phyloP scores from a whole-genome alignment of 495 filamentous ascomycete species.

The Amphirosellinia nigrospora region DNA sequence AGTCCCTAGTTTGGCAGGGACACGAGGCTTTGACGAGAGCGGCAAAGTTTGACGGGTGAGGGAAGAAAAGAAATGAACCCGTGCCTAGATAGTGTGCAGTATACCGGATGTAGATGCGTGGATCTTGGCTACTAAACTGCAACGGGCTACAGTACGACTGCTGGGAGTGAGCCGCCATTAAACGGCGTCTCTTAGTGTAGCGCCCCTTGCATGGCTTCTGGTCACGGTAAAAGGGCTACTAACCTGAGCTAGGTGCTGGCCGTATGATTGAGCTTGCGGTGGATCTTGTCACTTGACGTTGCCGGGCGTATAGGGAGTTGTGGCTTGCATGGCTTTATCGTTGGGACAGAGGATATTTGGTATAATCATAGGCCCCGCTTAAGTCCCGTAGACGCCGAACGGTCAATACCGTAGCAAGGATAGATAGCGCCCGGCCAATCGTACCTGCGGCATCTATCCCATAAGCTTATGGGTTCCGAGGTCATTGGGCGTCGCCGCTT shows the following conservation, averaged over 20 bases:
- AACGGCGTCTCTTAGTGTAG: conserved; percentile 1
- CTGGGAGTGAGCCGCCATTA: neutral
- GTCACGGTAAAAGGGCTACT: neutral
- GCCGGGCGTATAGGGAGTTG: neutral
- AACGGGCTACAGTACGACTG: neutral
- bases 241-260: neutral
- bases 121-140: neutral
- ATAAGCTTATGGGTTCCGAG: neutral
- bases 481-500: conserved; percentile 1
- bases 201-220: conserved; percentile 6
- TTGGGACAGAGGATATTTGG: neutral
- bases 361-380: neutral
- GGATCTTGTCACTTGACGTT: neutral
- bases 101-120: neutral
- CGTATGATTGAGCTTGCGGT: neutral
- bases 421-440: neutral
- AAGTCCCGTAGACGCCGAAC: conserved; percentile 7
- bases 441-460: neutral
- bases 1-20: neutral
- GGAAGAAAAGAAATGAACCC: neutral
- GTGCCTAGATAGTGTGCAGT: neutral
- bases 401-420: neutral
- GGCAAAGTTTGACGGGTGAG: neutral
- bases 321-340: conserved; percentile 1
- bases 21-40: neutral